Conservation (phyloP, 768 basidiomycete genomes). For the Lepiota brunneoincarnata region DNA sequence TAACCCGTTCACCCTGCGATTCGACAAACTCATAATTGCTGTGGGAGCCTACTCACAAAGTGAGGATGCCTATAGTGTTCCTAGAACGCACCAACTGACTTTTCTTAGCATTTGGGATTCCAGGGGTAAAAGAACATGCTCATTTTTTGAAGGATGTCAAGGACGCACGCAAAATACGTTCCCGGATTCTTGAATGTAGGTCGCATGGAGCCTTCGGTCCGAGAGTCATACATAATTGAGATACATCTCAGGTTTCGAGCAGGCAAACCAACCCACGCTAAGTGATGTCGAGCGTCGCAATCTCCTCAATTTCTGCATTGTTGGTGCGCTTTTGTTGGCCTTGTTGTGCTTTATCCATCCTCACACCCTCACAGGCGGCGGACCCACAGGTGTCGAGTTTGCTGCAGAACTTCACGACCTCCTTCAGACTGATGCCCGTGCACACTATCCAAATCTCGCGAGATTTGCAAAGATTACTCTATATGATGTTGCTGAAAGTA, state of each 20-base stretch:
- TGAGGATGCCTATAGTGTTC: conserved; percentile 25
- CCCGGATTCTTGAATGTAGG: conserved; percentile 71
- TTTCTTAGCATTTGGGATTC: conserved; percentile 54
- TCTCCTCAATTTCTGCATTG: conserved; percentile 83
- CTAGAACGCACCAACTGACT: conserved; percentile 1
- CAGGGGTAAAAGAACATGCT: conserved; percentile 78
- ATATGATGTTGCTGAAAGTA: conserved; percentile 78
- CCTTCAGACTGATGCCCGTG: conserved; percentile 59
- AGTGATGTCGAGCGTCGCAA: conserved; percentile 73
- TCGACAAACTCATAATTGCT: conserved; percentile 82
- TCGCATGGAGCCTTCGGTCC: not conserved
- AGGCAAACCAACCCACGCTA: conserved; percentile 78
- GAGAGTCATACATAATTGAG: not conserved
- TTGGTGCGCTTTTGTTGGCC: conserved; percentile 45
- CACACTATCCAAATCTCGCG: conserved; percentile 62
- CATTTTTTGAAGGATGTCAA: conserved; percentile 81
- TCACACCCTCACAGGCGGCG: conserved; percentile 47
- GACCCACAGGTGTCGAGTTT: conserved; percentile 81
- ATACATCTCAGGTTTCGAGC: conserved; percentile 64
- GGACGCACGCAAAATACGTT: conserved; percentile 70
- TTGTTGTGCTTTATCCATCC: not conserved
- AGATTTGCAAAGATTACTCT: conserved; percentile 69
- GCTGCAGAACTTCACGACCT: conserved; percentile 82
- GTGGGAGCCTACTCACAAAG: conserved; percentile 88
- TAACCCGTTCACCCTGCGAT: conserved; percentile 53